phyloP scores from a whole-genome alignment of 1,284 basidiomycete species.

The Boletus sp. region DNA sequence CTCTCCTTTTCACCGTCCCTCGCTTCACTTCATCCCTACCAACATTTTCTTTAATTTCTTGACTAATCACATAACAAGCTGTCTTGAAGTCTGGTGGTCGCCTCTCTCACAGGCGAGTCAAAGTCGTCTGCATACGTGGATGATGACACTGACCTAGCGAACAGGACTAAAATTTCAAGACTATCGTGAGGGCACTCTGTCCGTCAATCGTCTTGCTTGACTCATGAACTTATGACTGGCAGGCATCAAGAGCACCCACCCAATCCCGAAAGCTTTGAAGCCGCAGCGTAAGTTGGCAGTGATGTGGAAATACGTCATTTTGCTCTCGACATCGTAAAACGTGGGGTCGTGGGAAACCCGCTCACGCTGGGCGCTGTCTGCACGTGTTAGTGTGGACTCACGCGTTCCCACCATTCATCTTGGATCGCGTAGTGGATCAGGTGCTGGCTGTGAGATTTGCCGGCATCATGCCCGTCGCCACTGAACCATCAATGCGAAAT shows the following conservation, averaged over 20 bases:
- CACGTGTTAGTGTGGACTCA: constrained; percentile 16
- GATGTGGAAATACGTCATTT: constrained; percentile 31
- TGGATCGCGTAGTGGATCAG: neutral
- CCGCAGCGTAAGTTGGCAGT: constrained; percentile 23
- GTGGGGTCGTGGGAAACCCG: constrained; percentile 49
- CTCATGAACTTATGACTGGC: constrained; percentile 1
- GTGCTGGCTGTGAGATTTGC: constrained; percentile 17
- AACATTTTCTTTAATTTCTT: constrained; percentile 15
- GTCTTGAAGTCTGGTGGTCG: constrained; percentile 8
- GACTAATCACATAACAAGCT: constrained; percentile 22
- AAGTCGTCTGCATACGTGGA: constrained; percentile 3
- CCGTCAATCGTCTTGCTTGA: constrained; percentile 5
- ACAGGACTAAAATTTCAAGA: constrained; percentile 15
- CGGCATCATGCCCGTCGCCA: constrained; percentile 18
- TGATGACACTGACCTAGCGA: constrained; percentile 4
- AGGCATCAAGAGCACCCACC: constrained; percentile 7
- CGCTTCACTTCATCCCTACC: constrained; percentile 24
- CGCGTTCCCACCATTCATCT: constrained; percentile 7
- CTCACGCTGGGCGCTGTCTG: constrained; percentile 15
- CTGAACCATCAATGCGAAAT: constrained; percentile 16
- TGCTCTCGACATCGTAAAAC: constrained; percentile 49
- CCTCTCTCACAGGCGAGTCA: constrained; percentile 20
- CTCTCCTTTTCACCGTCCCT: constrained; percentile 46
- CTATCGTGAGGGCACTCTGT: constrained; percentile 17
- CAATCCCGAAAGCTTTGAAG: neutral